phyloP scores from a whole-genome alignment of 345 rosid species.

The Lagerstroemia speciosa region DNA sequence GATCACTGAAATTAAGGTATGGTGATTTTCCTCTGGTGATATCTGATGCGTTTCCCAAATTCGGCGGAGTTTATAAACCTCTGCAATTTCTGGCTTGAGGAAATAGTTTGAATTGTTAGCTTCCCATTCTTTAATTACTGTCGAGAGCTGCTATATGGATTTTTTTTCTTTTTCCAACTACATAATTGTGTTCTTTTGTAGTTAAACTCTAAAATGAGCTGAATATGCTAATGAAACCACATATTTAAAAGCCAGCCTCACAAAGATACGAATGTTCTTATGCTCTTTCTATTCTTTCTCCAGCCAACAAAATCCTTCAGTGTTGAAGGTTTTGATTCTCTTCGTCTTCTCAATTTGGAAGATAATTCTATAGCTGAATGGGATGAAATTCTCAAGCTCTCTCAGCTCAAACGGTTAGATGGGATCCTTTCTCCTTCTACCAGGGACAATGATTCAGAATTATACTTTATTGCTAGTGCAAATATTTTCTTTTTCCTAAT shows the following conservation, averaged over 20 bases:
- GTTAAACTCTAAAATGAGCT: no score
- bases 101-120: background rate
- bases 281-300: background rate
- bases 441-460: background rate
- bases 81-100: background rate
- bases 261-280: no score
- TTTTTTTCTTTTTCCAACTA: background rate
- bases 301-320: slow-evolving; percentile 40
- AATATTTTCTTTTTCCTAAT: no score
- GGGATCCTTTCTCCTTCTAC: slow-evolving; percentile 11
- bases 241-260: no score
- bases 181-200: no score
- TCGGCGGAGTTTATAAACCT: background rate
- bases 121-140: background rate
- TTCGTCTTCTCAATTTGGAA: slow-evolving; percentile 80
- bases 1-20: slow-evolving; percentile 11
- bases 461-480: no score
- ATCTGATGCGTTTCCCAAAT: background rate
- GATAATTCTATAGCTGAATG: slow-evolving; percentile 74
- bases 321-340: slow-evolving; percentile 52
- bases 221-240: no score
- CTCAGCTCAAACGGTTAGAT: slow-evolving; percentile 61
- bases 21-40: slow-evolving; percentile 26
- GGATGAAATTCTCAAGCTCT: slow-evolving; percentile 71
- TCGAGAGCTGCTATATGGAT: background rate